Evolutionary conservation across 2,329 filamentous ascomycete genomes (phyloP).

Genomic region (Diaporthe vaccinii): DNA sequence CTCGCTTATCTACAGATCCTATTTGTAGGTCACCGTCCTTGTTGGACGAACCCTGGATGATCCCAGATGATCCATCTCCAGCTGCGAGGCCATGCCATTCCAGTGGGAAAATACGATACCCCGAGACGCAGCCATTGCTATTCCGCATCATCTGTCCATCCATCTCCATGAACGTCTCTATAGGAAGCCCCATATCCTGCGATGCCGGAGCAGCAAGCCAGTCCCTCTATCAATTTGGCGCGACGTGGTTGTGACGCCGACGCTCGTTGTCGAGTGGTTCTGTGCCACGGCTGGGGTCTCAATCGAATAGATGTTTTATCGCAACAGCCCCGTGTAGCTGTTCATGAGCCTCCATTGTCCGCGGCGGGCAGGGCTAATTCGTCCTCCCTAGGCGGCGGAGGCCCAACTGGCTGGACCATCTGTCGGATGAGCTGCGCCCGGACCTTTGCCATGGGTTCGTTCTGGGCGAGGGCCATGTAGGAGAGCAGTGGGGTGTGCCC

Average conservation of each 20-base stretch:
- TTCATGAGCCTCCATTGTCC: constrained; percentile 43
- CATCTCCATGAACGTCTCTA: not conserved
- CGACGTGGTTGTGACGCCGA: not conserved
- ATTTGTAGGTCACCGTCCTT: not conserved
- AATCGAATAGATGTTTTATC: not conserved
- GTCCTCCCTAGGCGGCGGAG: constrained; percentile 69
- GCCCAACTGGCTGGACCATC: constrained; percentile 75
- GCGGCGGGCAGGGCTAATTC: constrained; percentile 47
- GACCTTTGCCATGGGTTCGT: constrained; percentile 85
- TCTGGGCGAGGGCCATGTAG: constrained; percentile 91
- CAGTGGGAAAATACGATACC: constrained; percentile 41
- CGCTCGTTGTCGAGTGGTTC: not conserved
- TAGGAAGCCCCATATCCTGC: not conserved
- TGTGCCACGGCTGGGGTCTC: not conserved
- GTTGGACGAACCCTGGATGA: not conserved
- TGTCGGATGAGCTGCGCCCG: constrained; percentile 85
- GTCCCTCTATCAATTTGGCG: not conserved
- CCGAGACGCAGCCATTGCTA: not conserved
- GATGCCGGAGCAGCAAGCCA: not conserved
- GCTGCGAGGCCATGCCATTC: constrained; percentile 26
- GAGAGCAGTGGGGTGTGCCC: constrained; percentile 90
- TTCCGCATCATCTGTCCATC: not conserved
- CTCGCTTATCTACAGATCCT: constrained; percentile 17
- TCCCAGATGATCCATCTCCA: not conserved
- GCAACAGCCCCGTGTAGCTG: not conserved